Base-by-base conservation (phyloP, 2,329 filamentous ascomycete species). In the Pseudogymnoascus sp. region DNA sequence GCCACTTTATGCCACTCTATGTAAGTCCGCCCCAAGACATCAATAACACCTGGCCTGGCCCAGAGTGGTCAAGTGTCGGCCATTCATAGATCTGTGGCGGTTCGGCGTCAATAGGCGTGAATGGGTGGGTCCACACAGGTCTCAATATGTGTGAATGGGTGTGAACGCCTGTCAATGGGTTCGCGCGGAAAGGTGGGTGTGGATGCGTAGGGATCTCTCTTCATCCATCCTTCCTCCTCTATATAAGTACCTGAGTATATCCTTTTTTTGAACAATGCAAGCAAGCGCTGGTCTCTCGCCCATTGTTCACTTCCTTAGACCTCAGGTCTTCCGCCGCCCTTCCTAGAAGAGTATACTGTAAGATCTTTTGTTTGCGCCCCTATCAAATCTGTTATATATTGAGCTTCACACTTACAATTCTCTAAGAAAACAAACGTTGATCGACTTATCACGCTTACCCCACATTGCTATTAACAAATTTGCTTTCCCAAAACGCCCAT, bases 21-120 rank as follows among this genome's bases (percentile, higher is more conserved):
- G 3, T 10, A 53, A 31, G 26, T 53, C 43, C 22, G 8, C 3
- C 46, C 46, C 46, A 53, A 53, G 46, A 53, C 46, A 53, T 6
- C 14, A 4, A 53, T 4, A 6, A 16, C 46, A 53, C 14, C 46
- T 53, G 46, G 24, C 11, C 46, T 16, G 24, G 24, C 46, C 46
- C 46, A 53, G 26, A 53, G 26, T 53, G 46, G 46, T 53, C 46
- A 53, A 53, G 46, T 53, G 46, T 53, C 46, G 46, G 46, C 46
- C 46, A 53, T 53, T 53, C 46, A 53, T 50, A 31, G 43, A 50
- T 50, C 43, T 50, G 43, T 50, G 43, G 43, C 43, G 43, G 43
- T 50, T 50, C 43, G 43, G 43, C 43, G 43, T 50, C 43, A 50
- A 50, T 50, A 50, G 24, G 14, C 43, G 24, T 50, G 43, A 50